phyloP scores from a whole-genome alignment of 2,329 filamentous ascomycete species.

The Dothistroma septosporum region DNA sequence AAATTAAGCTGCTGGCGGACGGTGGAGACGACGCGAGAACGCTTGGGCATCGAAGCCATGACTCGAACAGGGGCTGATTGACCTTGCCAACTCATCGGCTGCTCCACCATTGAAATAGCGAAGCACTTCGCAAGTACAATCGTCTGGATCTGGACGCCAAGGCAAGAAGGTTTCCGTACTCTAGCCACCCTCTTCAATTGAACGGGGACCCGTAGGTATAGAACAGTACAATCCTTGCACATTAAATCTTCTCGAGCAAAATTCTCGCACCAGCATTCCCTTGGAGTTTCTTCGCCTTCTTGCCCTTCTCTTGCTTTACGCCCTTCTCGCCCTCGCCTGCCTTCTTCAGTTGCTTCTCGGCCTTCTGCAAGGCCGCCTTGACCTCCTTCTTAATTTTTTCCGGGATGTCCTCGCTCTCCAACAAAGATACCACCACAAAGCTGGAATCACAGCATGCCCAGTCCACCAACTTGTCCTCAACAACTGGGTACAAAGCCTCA shows the following conservation, averaged over 20 bases:
- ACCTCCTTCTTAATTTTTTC: slow-evolving; percentile 66
- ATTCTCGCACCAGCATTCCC: slow-evolving; percentile 48
- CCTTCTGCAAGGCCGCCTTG: slow-evolving; percentile 65
- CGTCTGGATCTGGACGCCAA: too few relatives aligned
- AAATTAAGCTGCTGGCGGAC: background rate
- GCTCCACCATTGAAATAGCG: too few relatives aligned
- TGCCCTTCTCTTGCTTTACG: slow-evolving; percentile 65
- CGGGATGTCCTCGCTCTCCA: slow-evolving; percentile 62
- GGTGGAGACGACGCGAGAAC: background rate
- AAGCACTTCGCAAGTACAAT: too few relatives aligned
- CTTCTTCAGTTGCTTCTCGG: slow-evolving; percentile 65
- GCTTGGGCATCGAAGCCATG: too few relatives aligned
- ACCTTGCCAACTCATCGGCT: too few relatives aligned
- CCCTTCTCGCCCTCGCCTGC: slow-evolving; percentile 52
- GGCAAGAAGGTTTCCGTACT: too few relatives aligned
- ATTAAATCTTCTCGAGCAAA: slow-evolving; percentile 39
- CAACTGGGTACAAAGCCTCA: slow-evolving; percentile 72
- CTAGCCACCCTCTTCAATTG: too few relatives aligned
- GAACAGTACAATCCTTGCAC: too few relatives aligned
- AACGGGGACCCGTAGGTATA: too few relatives aligned
- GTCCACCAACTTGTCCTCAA: slow-evolving; percentile 67
- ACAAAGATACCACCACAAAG: slow-evolving; percentile 77
- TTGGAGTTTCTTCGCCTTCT: slow-evolving; percentile 44
- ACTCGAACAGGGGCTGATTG: too few relatives aligned
- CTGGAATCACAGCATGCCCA: slow-evolving; percentile 87